Evolutionary conservation across 2,329 filamentous ascomycete species (phyloP).

Genomic region (Penicillium brevicompactum): DNA sequence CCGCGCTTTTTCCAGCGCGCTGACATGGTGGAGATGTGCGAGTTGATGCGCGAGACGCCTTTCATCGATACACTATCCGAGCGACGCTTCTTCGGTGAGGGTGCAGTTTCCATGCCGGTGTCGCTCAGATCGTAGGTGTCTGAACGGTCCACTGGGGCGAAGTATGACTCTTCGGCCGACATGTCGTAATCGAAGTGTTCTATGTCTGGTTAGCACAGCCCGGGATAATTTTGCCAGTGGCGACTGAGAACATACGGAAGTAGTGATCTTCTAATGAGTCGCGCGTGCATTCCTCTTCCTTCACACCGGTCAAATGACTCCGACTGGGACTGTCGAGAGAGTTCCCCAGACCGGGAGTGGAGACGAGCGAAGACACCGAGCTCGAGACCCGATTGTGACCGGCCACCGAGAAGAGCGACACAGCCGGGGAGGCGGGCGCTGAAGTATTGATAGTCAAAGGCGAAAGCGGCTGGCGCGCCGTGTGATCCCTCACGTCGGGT

Average conservation of each 20-base stretch:
- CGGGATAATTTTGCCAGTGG: not conserved
- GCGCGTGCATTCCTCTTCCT: conserved; percentile 77
- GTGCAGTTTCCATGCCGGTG: conserved; percentile 63
- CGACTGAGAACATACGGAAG: conserved; percentile 65
- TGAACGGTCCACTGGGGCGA: conserved; percentile 30
- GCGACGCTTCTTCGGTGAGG: conserved; percentile 57
- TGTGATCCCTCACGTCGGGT: conserved; percentile 35
- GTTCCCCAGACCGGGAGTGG: conserved; percentile 57
- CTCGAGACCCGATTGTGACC: conserved; percentile 54
- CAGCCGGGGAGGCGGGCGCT: conserved; percentile 41
- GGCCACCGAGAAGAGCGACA: conserved; percentile 43
- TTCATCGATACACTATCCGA: conserved; percentile 50
- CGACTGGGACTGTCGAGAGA: conserved; percentile 59
- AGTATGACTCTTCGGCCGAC: conserved; percentile 33
- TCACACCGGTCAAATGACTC: conserved; percentile 74
- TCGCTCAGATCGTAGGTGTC: conserved; percentile 55
- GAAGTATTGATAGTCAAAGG: conserved; percentile 38
- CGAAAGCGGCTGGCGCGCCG: conserved; percentile 29
- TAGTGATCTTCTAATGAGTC: conserved; percentile 64
- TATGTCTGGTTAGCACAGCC: conserved; percentile 18
- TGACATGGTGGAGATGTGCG: conserved; percentile 75
- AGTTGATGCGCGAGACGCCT: conserved; percentile 65
- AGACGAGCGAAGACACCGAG: conserved; percentile 74
- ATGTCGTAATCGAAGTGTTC: conserved; percentile 40
- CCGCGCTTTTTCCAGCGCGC: conserved; percentile 42